Evolutionary conservation across 805 yeast genomes (phyloP), one percentile per base, ranked within the genome.

Genomic region (Pichia phayaonensis): DNA sequence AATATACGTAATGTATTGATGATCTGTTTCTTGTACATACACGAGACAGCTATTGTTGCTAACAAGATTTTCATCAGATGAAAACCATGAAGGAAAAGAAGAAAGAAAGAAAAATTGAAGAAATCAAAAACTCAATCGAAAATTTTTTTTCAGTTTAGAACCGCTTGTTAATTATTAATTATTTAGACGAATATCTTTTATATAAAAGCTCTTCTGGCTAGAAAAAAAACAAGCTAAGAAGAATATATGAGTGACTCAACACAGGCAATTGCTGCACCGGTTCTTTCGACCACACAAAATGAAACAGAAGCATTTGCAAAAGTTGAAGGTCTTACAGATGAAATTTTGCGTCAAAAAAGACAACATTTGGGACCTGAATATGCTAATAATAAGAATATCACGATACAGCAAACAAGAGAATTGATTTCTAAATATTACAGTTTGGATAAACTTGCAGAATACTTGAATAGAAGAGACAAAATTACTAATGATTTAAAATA

Each of bases 211-310:
- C 2, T 29, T 29, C 6, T 29, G 5, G 4, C 7, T 13, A 29
- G 29, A 29, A 29, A 29, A 29, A 12, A 7, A 15, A 29, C 34
- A 29, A 15, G 7, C 6, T n/a, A 29, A 12, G n/a, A 29, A 29
- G 12, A 5, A n/a, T 13, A 2, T 13, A 42, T 39, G 47, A 22
- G 16, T 18, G 29, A 21, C 4, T 16, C 21, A 5, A 13, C 10
- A 24, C 36, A 39, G 8, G 50, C 61, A 11, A 54, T 50, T 1
- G 53, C 58, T 15, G 75, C 70, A 3, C 94, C 95, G 0, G 80
- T 80, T 1, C 69, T 90, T 5, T 86, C 96, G 0, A 81, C 95
- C 0, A 75, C 77, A 31, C 89, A 88, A 55, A 86, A 82, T 53
- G 89, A 81, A 34, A 68, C 74, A 2, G 84, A 82, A 50, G 56